Evolutionary conservation across 192 early-diverging fungal genomes (phyloP), one percentile per base, ranked within the genome.

Genomic region (Endogone sp.): DNA sequence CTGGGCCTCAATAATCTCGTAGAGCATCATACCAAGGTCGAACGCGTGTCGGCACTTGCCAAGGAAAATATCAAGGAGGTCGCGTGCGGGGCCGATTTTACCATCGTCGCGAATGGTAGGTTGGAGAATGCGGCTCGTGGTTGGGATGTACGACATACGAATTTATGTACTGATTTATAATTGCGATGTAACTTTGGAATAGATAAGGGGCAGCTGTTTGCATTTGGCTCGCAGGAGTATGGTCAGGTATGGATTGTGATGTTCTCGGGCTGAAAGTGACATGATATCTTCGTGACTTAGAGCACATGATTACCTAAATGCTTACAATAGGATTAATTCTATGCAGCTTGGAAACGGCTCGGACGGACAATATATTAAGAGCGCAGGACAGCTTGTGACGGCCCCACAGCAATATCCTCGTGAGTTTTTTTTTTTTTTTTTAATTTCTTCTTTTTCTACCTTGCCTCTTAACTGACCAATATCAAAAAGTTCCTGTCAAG

Each of bases 141-240:
- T n/a, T n/a, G n/a, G n/a, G n/a, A 23, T 65, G 21, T 59, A 3
- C 24, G 3, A 3, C n/a, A 11, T 25, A 4, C 56, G 23, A 29
- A 4, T 56, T 56, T 56, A n/a, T 56, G 56, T 56, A 56, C n/a
- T n/a, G n/a, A n/a, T n/a, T n/a, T n/a, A n/a, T 1, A 56, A 21
- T 67, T 28, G 9, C 4, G 11, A 13, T 58, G 3, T 10, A 25
- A 32, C n/a, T 56, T 28, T 27, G 3, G 24, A 6, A 70, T 59
- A 32, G 82, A 84, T 21, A 81, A 81, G 56, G 79, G 80, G 4
- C 72, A 81, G 49, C 64, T 81, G 26, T 81, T 63, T 66, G 75
- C 82, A 1, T 84, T 84, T 60, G 82, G 82, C 58, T 81, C 79
- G 9, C 82, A 75, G 54, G 82, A 84, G 64, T 79, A 75, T 64